phyloP scores from a whole-genome alignment of 1,284 basidiomycete genomes.

The Neonothopanus nambi region DNA sequence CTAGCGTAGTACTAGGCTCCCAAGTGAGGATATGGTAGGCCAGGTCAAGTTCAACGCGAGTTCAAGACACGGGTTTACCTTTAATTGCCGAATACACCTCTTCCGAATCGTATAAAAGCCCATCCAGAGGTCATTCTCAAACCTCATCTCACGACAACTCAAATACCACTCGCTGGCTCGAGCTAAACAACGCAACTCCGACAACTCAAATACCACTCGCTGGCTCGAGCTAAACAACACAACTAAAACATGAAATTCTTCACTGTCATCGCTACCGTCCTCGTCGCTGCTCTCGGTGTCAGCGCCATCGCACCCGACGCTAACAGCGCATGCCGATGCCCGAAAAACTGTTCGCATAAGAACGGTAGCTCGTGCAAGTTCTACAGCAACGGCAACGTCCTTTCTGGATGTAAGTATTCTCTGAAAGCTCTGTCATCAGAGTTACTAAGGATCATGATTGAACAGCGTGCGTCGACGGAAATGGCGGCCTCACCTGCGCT shows the following conservation, averaged over 20 bases:
- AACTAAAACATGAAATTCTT: constrained; percentile 1
- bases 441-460: no score
- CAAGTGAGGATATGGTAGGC: no score
- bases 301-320: constrained; percentile 5
- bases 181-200: no score
- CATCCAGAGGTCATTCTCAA: background rate
- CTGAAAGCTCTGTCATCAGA: background rate
- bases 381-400: background rate
- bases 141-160: background rate
- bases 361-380: constrained; percentile 5
- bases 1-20: no score
- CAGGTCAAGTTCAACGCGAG: background rate
- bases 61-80: background rate
- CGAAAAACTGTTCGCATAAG: constrained; percentile 4
- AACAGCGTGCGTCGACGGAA: constrained; percentile 2
- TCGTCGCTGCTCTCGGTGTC: constrained; percentile 1
- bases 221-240: no score
- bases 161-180: no score
- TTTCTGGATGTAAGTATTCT: constrained; percentile 1
- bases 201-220: no score
- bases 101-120: background rate
- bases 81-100: background rate
- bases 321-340: constrained; percentile 7
- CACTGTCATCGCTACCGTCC: constrained; percentile 3
- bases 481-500: constrained; percentile 8